Evolutionary conservation across 2,329 filamentous ascomycete species (phyloP), one percentile per base, ranked within the genome.

Genomic region (Pseudopyricularia javanii): DNA sequence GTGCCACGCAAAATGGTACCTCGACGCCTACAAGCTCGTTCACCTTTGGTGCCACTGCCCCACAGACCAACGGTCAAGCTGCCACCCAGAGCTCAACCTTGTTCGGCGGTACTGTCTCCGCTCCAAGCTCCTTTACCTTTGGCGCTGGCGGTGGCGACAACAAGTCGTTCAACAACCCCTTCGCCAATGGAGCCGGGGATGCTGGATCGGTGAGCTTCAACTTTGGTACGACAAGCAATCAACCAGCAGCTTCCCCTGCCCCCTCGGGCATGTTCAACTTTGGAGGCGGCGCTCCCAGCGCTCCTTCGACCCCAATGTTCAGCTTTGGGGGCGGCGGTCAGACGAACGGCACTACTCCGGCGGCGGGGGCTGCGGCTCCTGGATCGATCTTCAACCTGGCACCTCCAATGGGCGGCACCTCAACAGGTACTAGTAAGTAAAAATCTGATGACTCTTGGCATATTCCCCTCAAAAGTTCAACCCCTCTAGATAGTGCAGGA

Each of bases 381-480:
- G 59, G 45, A 52, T 60, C 57, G 43, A 62, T 67, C 47, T 68
- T 68, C 55, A 64, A 59, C 53, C 61, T 59, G 34, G 59, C 58
- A 43, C 62, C 63, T 55, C 57, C 67, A n/a, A 56, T 61, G 24
- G 63, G 64, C 54, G 69, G 69, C 48, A 64, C 62, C 55, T 67
- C 67, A 56, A 66, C 67, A 63, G 64, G 70, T 66, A 68, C 69
- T 55, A 68, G 71, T 73, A 64, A 68, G 70, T 68, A 49, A 43
- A 51, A 17, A n/a, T 30, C 22, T 5, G 17, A 32, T 20, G 20
- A 17, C 6, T 45, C 24, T 37, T 20, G 20, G 20, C 22, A 43
- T 24, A 12, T 32, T 26, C 47, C 49, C 20, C 40, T n/a, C n/a
- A n/a, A n/a, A 48, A 30, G 12, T 30, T 34, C 35, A 6, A 20